Evolutionary conservation across 805 yeast genomes (phyloP).

Genomic region (Wickerhamiella galacta): DNA sequence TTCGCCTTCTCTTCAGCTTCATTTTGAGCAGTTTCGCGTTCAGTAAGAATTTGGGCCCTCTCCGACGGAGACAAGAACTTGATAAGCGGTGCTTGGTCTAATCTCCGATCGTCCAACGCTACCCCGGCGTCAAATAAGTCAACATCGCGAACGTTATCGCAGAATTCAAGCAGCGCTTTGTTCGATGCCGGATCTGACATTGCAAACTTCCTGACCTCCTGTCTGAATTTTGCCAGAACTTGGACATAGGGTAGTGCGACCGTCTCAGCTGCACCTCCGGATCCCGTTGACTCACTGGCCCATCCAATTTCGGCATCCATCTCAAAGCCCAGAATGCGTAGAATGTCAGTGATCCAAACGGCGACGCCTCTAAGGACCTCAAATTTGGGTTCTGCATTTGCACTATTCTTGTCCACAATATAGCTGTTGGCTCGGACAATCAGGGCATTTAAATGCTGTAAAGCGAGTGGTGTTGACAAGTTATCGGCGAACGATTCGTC

Average conservation of each 20-base stretch:
- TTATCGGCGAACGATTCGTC: constrained; percentile 80
- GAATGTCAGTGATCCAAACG: constrained; percentile 51
- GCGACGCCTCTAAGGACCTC: constrained; percentile 53
- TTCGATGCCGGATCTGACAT: constrained; percentile 34
- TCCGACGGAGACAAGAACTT: constrained; percentile 64
- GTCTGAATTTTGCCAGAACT: constrained; percentile 65
- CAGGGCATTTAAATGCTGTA: constrained; percentile 48
- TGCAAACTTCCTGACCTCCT: constrained; percentile 58
- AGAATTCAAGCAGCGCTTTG: constrained; percentile 40
- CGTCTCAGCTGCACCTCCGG: constrained; percentile 35
- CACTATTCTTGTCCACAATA: constrained; percentile 32
- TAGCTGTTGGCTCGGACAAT: constrained; percentile 60
- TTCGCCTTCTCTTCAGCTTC: constrained; percentile 38
- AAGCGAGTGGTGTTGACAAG: constrained; percentile 59
- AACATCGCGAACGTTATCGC: constrained; percentile 57
- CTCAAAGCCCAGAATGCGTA: constrained; percentile 61
- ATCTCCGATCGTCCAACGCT: constrained; percentile 74
- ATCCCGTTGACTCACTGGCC: constrained; percentile 29
- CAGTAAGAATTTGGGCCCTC: constrained; percentile 39
- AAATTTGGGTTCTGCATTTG: constrained; percentile 32
- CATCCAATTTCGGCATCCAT: constrained; percentile 60
- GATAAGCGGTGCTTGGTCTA: constrained; percentile 61
- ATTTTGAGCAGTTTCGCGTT: constrained; percentile 40
- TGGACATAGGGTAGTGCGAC: constrained; percentile 64
- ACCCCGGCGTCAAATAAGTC: constrained; percentile 64